Base-by-base conservation (phyloP, 1,284 basidiomycete genomes). In the Microbotryum scabiosae region DNA sequence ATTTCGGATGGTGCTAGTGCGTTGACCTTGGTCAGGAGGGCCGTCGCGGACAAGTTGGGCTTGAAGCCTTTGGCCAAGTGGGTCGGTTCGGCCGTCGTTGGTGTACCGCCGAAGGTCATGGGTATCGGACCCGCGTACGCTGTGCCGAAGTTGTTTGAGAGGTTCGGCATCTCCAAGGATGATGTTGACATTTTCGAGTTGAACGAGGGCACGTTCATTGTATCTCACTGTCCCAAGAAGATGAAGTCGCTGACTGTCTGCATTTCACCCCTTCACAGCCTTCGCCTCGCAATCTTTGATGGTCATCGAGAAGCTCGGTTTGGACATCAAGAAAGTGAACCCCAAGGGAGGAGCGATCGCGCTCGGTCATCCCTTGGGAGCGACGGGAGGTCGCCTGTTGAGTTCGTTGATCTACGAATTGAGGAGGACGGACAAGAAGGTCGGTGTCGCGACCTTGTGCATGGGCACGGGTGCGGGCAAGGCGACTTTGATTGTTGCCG, bases 231-330 rank as follows among this genome's bases (percentile, higher is more conserved):
- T 23, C 23, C 25, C 18, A 14, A 43, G 7, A 56, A 3, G 21
- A 23, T 44, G 16, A 16, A n/a, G 4, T 14, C 12, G 20, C 25
- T 7, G 14, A 12, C 28, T 52, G 5, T 41, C 18, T 8, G 1
- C 8, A 9, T 26, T 41, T 28, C 48, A 25, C 20, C 20, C 48
- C 23, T 16, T 45, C 30, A 72, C 74, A 71, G 75, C 76, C 9
- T 77, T 77, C 62, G 76, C 76, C 9, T 76, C 75, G 48, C 76
- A 77, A 66, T 75, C 75, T n/a, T 68, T 77, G 56, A 74, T 73
- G 70, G 72, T 72, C 51, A 65, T 75, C 56, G 72, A 75, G 63
- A 70, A 71, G 49, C 60, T 77, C 54, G 74, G 75, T 60, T 73
- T 75, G 41, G 63, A 67, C 43, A 66, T 71, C 60, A 67, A 69